Evolutionary conservation across 2,329 filamentous ascomycete genomes (phyloP), one percentile per base, ranked within the genome.

Genomic region (Fusarium udum): DNA sequence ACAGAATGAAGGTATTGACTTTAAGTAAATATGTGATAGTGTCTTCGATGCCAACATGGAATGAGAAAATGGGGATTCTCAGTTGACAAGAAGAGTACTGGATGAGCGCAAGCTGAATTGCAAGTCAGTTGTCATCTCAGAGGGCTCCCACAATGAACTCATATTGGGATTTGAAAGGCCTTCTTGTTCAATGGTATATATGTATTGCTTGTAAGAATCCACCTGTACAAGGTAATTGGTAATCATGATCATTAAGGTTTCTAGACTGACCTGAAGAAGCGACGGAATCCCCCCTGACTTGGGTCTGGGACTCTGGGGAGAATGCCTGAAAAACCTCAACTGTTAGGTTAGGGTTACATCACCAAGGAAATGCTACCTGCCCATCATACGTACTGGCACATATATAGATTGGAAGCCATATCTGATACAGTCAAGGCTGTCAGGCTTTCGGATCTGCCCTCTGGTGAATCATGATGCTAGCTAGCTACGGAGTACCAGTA

Each of bases 381-480:
- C 58, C 24, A 37, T n/a, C 28, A 18, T 43, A 63, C 26, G 6
- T 37, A 20, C 43, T 39, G 48, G 12, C 16, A 48, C 18, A 40
- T 26, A 40, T 20, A 10, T 40, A 31, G 37, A 43, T 36, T 24
- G 28, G 49, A 36, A 36, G 49, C 32, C 49, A 31, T 34, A 32
- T 57, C 15, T 51, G 13, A 20, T 8, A 20, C 12, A 42, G 31
- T 22, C 15, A 28, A 13, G 34, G 36, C 7, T 37, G 32, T 34
- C 42, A 52, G 56, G 64, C 39, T 69, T 57, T 64, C 39, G n/a
- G 34, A 67, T 57, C 28, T 53, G 20, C 26, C 34, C 34, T 63
- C 58, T 51, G 22, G 36, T 43, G 37, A 57, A 36, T 52, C 42
- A 53, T 48, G 32, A 63, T 68, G n/a, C 49, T 52, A 36, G 31